Evolutionary conservation across 257 asterid genomes (phyloP), one percentile per base, ranked within the genome.

Genomic region (Ilex asprella): DNA sequence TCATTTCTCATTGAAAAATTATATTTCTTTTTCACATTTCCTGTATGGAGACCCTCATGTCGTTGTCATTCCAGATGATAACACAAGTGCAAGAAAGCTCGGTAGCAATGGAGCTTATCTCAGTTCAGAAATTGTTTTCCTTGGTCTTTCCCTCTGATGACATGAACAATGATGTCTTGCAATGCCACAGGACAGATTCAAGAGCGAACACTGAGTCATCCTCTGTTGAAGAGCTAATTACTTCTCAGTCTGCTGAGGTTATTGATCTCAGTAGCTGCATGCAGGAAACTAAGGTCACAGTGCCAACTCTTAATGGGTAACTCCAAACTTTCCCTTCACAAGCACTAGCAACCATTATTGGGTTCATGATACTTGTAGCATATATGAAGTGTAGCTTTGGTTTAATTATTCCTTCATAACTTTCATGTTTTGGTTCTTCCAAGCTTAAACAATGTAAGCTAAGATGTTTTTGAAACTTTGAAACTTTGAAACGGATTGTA

Each of bases 271-370:
- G 86, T 77, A 79, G 72, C 71, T 79, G 87, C 74, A 84, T 84
- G 57, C 75, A 73, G 73, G 86, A 81, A 73, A 75, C 82, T 72
- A 76, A 74, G 68, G 94, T 91, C 78, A 81, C 96, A 0, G 59
- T 87, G 55, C 97, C 97, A 70, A 79, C 94, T 53, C 83, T 91
- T 2, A 91, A 91, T 55, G 96, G 97, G 97, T 88, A 85, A 79
- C 44, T 66, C 62, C 41, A 44, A 59, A 56, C 27, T 44, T 2
- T 29, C n/a, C 31, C 41, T 3, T 53, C 63, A 14, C 39, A 10
- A 10, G 52, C n/a, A 14, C 52, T 4, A 0, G 52, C 52, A 46
- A 10, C 10, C 6, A 10, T 46, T 12, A 7, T 11, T 10, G 52
- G 47, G 15, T 46, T 35, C 8, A 8, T 35, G 41, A 0, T 35